These are phyloP conservation scores for Platanthera guangdongensis DNA, from an alignment of 106 monocot genomes.

Conservation along the genomic window DNA sequence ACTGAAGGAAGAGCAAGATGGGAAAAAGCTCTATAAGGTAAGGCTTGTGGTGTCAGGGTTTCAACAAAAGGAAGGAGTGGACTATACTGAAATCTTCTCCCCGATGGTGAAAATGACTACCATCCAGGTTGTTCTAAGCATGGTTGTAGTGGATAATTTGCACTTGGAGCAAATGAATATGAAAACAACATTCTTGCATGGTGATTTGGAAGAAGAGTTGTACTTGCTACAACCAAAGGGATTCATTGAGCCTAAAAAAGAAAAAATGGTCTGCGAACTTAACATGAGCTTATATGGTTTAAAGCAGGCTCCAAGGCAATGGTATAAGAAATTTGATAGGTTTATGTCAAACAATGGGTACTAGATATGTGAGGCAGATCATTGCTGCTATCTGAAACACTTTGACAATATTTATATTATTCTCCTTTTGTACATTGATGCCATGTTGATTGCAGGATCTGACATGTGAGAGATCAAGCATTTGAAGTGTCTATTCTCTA, in stretches of 20 bases:
- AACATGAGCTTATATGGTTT: conserved; percentile 4
- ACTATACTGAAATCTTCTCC: background rate
- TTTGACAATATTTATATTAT: background rate
- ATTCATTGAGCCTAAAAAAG: background rate
- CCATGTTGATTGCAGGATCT: background rate
- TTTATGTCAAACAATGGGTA: background rate
- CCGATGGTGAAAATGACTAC: background rate
- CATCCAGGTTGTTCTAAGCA: background rate
- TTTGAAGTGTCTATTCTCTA: background rate
- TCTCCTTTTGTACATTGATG: background rate
- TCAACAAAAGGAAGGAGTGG: background rate
- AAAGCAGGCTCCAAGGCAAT: too few relatives aligned
- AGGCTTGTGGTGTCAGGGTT: background rate
- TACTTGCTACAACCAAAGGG: background rate
- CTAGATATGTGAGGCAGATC: background rate
- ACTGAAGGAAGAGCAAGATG: background rate
- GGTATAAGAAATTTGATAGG: too few relatives aligned
- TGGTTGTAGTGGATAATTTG: background rate
- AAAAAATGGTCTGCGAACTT: background rate
- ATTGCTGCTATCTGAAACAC: background rate
- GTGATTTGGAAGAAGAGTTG: background rate
- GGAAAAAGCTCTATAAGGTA: background rate
- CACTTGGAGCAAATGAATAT: conserved; percentile 2
- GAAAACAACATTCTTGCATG: background rate
- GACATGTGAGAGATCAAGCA: background rate